Conservation (phyloP, 805 yeast species). For the Candida endomychidarum region DNA sequence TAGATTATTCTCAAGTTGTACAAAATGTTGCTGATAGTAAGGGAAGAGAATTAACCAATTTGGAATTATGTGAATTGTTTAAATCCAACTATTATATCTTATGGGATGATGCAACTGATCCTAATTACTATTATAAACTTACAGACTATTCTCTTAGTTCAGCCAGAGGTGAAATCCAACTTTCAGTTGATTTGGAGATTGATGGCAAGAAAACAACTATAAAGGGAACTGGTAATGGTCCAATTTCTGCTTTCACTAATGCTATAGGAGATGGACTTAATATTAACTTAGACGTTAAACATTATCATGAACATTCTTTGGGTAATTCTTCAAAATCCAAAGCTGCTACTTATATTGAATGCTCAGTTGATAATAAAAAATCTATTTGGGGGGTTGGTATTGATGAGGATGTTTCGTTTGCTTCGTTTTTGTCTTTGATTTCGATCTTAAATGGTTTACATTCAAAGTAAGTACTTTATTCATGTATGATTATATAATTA, state of each 20-base stretch:
- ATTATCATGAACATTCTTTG: slow-evolving; percentile 77
- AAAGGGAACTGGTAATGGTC: slow-evolving; percentile 76
- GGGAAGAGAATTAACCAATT: slow-evolving; percentile 68
- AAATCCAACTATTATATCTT: slow-evolving; percentile 55
- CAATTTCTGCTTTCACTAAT: slow-evolving; percentile 70
- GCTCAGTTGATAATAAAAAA: slow-evolving; percentile 28
- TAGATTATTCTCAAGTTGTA: slow-evolving; percentile 69
- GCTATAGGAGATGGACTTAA: slow-evolving; percentile 54
- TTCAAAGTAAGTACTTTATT: no score
- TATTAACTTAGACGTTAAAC: slow-evolving; percentile 56
- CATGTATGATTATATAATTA: no score
- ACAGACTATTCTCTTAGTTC: slow-evolving; percentile 49
- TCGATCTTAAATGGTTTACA: slow-evolving; percentile 57
- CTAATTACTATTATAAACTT: slow-evolving; percentile 34
- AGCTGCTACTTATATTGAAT: slow-evolving; percentile 73
- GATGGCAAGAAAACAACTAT: slow-evolving; percentile 42
- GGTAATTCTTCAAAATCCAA: slow-evolving; percentile 69
- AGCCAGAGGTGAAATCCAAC: slow-evolving; percentile 33
- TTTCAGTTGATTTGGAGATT: slow-evolving; percentile 51
- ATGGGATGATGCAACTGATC: slow-evolving; percentile 22
- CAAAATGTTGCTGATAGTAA: slow-evolving; percentile 66
- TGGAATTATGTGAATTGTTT: slow-evolving; percentile 66
- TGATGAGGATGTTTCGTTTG: slow-evolving; percentile 84
- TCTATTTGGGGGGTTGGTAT: slow-evolving; percentile 88
- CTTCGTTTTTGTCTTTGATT: slow-evolving; percentile 69